Evolutionary conservation across 371 early-diverging fungal species (phyloP), one percentile per base, ranked within the genome.

Genomic region (Umbelopsis sp.): DNA sequence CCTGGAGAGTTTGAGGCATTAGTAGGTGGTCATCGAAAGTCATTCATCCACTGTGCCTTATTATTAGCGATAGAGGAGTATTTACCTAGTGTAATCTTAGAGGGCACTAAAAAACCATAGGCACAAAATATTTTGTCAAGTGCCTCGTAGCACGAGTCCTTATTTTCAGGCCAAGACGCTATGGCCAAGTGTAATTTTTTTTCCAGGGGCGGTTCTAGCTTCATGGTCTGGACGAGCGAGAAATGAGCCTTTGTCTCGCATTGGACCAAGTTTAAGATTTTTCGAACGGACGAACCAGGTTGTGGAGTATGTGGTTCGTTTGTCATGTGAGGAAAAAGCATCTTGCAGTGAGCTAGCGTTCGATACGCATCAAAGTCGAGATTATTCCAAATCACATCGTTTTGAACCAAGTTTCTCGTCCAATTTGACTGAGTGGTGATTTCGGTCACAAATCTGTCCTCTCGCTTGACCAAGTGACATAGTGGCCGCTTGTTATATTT

Each of bases 361-460:
- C 29, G 57, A 35, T 35, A 29, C 9, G 29, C 57, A 57, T 57
- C 57, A 16, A 57, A 57, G 18, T 57, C 57, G 35, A 32, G 29
- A 18, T 57, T 57, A 29, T 29, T 29, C 57, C 57, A 57, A 57
- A 57, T 37, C 35, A 57, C 57, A 57, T 57, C 35, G 6, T 57
- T 57, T n/a, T 35, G 57, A 37, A 57, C 57, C 57, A 57, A 35
- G 35, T 57, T 57, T 57, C 57, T 57, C 35, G 57, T 57, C 57
- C 57, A 57, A 57, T 57, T 57, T 57, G 57, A 35, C 57, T 57
- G 57, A n/a, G 57, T 57, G 25, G 35, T 57, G 57, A 57, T 57
- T 32, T 57, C 57, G 16, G 57, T 57, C 57, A 57, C 57, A 57
- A 57, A 57, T 35, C 57, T 32, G 18, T 57, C 57, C 57, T 29